Evolutionary conservation across 768 basidiomycete genomes (phyloP).

Genomic region (Lepiota venenata): DNA sequence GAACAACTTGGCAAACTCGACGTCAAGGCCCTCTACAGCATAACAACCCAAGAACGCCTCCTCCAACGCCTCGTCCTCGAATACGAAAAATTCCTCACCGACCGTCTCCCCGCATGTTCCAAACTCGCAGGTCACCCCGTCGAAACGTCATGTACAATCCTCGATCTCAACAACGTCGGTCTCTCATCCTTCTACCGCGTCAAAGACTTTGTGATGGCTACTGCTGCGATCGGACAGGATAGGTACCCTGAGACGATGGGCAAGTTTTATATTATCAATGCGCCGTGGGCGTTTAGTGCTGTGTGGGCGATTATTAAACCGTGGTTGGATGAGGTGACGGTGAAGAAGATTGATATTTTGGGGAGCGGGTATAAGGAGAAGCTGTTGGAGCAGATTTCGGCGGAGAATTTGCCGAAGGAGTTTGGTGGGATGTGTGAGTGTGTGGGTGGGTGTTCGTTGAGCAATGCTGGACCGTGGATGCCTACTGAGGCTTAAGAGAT

Average conservation of each 20-base stretch:
- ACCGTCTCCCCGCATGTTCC: slow-evolving; percentile 82
- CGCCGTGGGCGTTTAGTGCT: slow-evolving; percentile 87
- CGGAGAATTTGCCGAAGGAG: slow-evolving; percentile 79
- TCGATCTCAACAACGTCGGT: slow-evolving; percentile 76
- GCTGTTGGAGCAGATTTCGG: slow-evolving; percentile 78
- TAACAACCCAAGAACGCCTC: slow-evolving; percentile 86
- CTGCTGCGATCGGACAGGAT: slow-evolving; percentile 81
- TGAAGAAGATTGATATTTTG: slow-evolving; percentile 90
- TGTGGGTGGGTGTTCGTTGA: slow-evolving; percentile 76
- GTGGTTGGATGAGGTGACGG: slow-evolving; percentile 95
- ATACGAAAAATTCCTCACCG: slow-evolving; percentile 84
- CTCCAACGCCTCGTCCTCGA: slow-evolving; percentile 86
- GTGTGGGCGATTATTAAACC: slow-evolving; percentile 89
- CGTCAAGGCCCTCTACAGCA: slow-evolving; percentile 73
- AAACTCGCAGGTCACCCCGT: slow-evolving; percentile 74
- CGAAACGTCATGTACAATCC: slow-evolving; percentile 96
- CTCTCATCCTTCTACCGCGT: slow-evolving; percentile 84
- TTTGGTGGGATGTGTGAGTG: slow-evolving; percentile 85
- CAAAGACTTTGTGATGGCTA: slow-evolving; percentile 84
- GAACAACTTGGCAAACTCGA: slow-evolving; percentile 91
- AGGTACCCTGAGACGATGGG: slow-evolving; percentile 95
- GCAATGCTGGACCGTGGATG: slow-evolving; percentile 94
- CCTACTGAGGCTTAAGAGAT: neutral
- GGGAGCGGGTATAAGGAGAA: slow-evolving; percentile 71
- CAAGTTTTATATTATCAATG: slow-evolving; percentile 98